Base-by-base conservation (phyloP, 2,329 filamentous ascomycete species). In the Fusarium cicatricum region DNA sequence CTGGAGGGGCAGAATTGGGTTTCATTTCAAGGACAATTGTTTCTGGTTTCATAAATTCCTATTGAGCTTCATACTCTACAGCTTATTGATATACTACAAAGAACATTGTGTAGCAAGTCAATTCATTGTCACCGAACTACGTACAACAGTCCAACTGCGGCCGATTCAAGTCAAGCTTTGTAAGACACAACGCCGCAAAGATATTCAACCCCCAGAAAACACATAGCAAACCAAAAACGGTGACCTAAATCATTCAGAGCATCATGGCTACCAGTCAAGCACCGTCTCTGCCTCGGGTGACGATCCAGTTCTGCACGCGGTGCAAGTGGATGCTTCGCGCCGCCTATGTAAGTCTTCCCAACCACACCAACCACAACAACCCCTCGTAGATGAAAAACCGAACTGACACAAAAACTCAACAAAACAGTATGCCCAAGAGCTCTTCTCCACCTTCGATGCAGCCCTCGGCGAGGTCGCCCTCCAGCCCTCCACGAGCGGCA, bases 301-400 rank as follows among this genome's bases (percentile, higher is more conserved):
- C 88, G n/a, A 97, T 97, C 70, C 86, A 89, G 65, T 97, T 91
- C 78, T 97, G 93, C 78, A 97, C 91, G 1, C 92, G 97, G 77
- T 97, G 92, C 76, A 90, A 91, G 78, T 96, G 92, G 92, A 91
- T 95, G 85, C 78, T 96, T 11, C 80, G 92, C 56, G 91, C 92
- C 31, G 90, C 91, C 65, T 96, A 95, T 75, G 91, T 94, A 84
- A 66, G 84, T 75, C 29, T 5, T 14, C 12, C 11, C 29, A 12
- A 5, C 14, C 29, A n/a, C 29, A 12, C 14, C 38, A 38, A 28
- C 41, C 23, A 14, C 29, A n/a, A 32, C 11, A 32, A 37, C n/a
- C n/a, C n/a, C n/a, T n/a, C n/a, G n/a, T n/a, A n/a, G n/a, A n/a
- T n/a, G n/a, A n/a, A n/a, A n/a, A n/a, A n/a, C n/a, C n/a, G n/a